Evolutionary conservation across 129 eudicot species (phyloP).

Genomic region (Arctium lappa): DNA sequence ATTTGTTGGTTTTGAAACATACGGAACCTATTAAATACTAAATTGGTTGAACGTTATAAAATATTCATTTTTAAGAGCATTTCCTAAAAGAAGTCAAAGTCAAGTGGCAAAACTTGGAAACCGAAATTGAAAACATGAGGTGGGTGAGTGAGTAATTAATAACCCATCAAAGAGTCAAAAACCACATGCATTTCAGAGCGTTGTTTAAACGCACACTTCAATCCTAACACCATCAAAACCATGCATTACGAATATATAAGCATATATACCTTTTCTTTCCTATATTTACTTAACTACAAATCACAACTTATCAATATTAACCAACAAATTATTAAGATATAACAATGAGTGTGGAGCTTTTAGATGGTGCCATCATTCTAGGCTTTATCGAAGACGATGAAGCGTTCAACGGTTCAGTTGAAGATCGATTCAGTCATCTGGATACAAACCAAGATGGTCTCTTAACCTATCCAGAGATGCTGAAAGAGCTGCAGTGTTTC

Average conservation of each 20-base stretch:
- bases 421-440: constrained; percentile 36
- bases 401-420: constrained; percentile 38
- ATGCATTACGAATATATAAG: constrained; percentile 5
- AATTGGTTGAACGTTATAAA: no score
- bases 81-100: not conserved
- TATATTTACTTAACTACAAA: constrained; percentile 5
- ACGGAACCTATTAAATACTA: no score
- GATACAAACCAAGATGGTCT: constrained; percentile 53
- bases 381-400: constrained; percentile 49
- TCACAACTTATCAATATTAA: not conserved
- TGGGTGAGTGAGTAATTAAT: constrained; percentile 13
- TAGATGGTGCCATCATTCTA: constrained; percentile 44
- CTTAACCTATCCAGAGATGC: constrained; percentile 42
- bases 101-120: not conserved
- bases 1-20: no score
- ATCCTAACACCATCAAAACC: constrained; percentile 3
- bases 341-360: constrained; percentile 48
- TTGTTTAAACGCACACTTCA: constrained; percentile 32
- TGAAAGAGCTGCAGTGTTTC: constrained; percentile 38
- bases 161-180: constrained; percentile 36
- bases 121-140: not conserved
- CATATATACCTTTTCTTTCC: constrained; percentile 9
- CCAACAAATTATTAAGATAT: not conserved
- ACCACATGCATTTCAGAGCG: constrained; percentile 23
- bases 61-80: no score